Conservation (phyloP, 371 early-diverging fungal genomes). For the Batkoa obscura region DNA sequence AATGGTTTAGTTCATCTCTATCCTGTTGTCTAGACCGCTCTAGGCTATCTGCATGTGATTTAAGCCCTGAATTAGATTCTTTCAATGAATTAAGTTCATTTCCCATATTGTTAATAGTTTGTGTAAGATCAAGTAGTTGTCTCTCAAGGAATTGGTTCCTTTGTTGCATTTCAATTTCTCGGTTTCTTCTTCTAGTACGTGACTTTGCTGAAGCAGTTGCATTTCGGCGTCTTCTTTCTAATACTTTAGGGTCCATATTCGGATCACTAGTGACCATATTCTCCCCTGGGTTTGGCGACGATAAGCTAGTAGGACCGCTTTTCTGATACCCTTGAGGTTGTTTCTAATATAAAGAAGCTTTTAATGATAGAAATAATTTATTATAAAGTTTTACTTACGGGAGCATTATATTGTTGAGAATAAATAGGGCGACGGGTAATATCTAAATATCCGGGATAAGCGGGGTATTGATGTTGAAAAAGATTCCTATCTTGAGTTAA, state of each 20-base stretch:
- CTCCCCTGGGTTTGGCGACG: background rate
- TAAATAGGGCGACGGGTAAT: background rate
- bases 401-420: background rate
- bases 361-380: background rate
- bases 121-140: background rate
- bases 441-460: background rate
- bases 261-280: background rate
- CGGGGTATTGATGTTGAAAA: background rate
- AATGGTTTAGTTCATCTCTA: too few species aligned
- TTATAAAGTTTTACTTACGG: background rate
- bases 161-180: background rate
- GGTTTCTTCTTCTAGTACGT: background rate
- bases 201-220: background rate
- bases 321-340: background rate
- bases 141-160: background rate
- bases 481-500: too few species aligned
- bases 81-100: too few species aligned
- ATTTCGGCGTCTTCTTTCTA: background rate
- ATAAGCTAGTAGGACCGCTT: background rate
- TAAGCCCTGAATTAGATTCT: too few species aligned
- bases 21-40: too few species aligned
- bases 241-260: background rate
- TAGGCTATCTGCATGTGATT: too few species aligned
- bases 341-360: background rate
- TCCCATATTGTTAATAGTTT: constrained; percentile 4